A percentile compares a stretch with the other conserved stretches of the same genome.
phyloP scores from a whole-genome alignment of 1,284 basidiomycete genomes.

The Ceratobasidium theobromae region DNA sequence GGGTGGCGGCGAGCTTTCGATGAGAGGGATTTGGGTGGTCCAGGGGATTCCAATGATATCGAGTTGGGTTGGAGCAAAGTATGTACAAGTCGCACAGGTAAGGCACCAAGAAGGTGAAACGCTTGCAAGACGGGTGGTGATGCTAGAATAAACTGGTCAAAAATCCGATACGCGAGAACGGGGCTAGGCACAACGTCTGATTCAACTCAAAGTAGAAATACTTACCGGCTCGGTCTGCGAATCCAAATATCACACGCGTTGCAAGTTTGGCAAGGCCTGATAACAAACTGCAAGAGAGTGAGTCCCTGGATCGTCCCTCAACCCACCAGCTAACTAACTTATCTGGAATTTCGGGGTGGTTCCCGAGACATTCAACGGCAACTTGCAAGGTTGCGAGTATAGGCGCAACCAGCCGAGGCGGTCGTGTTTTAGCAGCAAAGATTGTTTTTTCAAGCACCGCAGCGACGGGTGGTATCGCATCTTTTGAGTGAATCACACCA shows the following conservation, averaged over 20 bases:
- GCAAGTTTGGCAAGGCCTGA: slow-evolving; percentile 3
- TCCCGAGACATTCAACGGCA: neutral
- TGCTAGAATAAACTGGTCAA: neutral
- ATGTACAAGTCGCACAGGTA: neutral
- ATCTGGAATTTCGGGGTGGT: neutral
- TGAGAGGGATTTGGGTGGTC: slow-evolving; percentile 24
- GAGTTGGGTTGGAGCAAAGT: neutral
- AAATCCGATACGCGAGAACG: no score
- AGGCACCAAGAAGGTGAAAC: slow-evolving; percentile 13
- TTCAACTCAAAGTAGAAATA: no score
- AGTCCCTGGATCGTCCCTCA: no score
- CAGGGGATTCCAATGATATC: neutral
- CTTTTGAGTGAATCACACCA: neutral
- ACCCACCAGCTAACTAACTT: no score
- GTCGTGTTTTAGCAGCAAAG: neutral
- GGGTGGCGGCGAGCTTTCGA: slow-evolving; percentile 42
- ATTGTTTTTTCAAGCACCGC: slow-evolving; percentile 16
- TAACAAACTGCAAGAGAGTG: no score
- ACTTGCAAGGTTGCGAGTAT: neutral
- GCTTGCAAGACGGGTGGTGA: slow-evolving; percentile 18
- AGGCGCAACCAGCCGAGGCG: neutral
- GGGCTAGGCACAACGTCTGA: no score
- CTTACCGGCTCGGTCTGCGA: slow-evolving; percentile 1
- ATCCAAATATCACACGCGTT: neutral
- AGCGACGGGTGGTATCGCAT: neutral